A percentile compares a stretch with the other conserved stretches of the same genome.
phyloP scores from a whole-genome alignment of 1,284 basidiomycete species.

The Xerocomus nothofagi region DNA sequence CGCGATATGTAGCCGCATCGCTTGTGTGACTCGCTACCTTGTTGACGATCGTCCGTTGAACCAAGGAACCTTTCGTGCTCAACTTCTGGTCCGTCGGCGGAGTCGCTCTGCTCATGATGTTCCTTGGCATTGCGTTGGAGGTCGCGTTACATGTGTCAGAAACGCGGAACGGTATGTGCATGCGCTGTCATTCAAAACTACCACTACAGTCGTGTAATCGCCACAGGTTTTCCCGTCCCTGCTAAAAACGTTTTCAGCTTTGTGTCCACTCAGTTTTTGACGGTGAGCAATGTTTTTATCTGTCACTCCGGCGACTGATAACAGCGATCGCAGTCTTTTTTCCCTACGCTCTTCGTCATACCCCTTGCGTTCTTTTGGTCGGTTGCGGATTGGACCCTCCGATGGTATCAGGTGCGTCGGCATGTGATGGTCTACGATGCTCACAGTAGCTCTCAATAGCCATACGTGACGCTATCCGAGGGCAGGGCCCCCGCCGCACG shows the following conservation, averaged over 20 bases:
- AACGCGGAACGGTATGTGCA: constrained; percentile 42
- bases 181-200: background rate
- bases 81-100: constrained; percentile 43
- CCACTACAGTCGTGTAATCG: background rate
- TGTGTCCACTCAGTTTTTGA: constrained; percentile 54
- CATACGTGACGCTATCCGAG: constrained; percentile 53
- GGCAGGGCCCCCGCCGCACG: constrained; percentile 54
- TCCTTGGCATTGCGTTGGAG: constrained; percentile 51
- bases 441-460: constrained; percentile 33
- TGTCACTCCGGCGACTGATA: background rate
- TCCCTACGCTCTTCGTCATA: constrained; percentile 50
- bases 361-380: constrained; percentile 43
- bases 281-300: constrained; percentile 39
- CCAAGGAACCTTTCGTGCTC: constrained; percentile 48
- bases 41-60: background rate
- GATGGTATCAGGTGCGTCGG: constrained; percentile 48
- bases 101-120: constrained; percentile 44
- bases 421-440: constrained; percentile 21
- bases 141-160: constrained; percentile 43
- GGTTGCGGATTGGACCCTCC: constrained; percentile 48
- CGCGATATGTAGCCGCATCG: constrained; percentile 42
- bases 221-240: constrained; percentile 53
- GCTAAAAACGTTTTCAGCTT: constrained; percentile 47
- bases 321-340: constrained; percentile 46
- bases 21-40: background rate